Percentiles rank a stretch among this genome's conserved stretches.
Evolutionary conservation across 495 filamentous ascomycete species (phyloP).

Genomic region (Annulohypoxylon nitens): DNA sequence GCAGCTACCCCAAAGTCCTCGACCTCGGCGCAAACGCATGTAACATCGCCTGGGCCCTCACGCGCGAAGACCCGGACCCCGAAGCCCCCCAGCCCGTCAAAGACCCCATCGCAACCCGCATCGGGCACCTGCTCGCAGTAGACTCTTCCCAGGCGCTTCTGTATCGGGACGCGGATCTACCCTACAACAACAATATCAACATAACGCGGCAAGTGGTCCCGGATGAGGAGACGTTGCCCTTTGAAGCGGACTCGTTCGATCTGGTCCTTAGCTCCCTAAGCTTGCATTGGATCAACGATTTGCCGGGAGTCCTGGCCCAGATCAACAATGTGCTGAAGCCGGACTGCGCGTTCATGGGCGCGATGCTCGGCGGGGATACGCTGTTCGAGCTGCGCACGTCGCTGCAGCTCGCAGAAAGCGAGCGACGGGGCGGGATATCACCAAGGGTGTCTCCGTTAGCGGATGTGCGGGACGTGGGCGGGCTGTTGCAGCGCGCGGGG

Average conservation of each 20-base stretch:
- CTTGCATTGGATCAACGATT: conserved; percentile 98
- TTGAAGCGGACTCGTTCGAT: conserved; percentile 82
- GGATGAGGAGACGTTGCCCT: conserved; percentile 80
- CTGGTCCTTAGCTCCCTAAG: conserved; percentile 87
- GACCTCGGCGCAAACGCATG: conserved; percentile 96
- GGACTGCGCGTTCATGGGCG: conserved; percentile 91
- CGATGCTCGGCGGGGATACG: conserved; percentile 96
- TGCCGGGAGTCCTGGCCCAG: conserved; percentile 84
- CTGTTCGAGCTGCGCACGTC: conserved; percentile 95
- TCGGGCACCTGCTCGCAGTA: conserved; percentile 79
- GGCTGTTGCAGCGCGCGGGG: conserved; percentile 84
- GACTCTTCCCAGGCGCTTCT: conserved; percentile 84
- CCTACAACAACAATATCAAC: conserved; percentile 79
- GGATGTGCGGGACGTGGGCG: conserved; percentile 92
- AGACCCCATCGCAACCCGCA: conserved; percentile 73
- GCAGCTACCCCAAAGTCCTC: conserved; percentile 83
- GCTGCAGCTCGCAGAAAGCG: conserved; percentile 91
- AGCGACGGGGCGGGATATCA: conserved; percentile 86
- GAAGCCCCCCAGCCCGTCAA: conserved; percentile 63
- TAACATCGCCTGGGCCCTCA: conserved; percentile 87
- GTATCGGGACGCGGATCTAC: conserved; percentile 80
- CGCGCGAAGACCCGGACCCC: conserved; percentile 73
- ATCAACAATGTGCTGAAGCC: conserved; percentile 88
- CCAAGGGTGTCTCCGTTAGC: conserved; percentile 91
- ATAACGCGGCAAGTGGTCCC: conserved; percentile 79